Evolutionary conservation across 306 rosid species (phyloP).

Genomic region (Cajanus cajan): DNA sequence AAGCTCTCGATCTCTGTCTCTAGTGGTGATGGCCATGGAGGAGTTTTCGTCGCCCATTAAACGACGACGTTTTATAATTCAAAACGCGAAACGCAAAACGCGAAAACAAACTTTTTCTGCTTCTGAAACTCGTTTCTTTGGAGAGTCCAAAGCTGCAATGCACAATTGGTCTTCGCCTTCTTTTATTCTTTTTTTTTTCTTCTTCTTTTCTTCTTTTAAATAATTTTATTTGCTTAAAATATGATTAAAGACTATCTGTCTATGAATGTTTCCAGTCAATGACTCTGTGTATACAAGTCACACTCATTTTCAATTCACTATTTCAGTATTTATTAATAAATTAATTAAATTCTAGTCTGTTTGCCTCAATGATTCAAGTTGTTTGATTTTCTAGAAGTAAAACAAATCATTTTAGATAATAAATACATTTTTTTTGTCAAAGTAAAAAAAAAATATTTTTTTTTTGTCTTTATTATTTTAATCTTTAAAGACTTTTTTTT

Average conservation of each 20-base stretch:
- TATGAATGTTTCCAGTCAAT: neutral
- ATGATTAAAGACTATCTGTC: neutral
- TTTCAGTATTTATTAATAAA: too few species aligned
- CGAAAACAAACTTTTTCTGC: neutral
- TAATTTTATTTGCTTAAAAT: neutral
- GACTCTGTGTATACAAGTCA: neutral
- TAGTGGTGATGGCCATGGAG: constrained; percentile 48
- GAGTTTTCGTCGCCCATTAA: constrained; percentile 73
- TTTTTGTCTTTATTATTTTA: too few species aligned
- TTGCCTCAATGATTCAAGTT: too few species aligned
- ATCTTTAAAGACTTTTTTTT: too few species aligned
- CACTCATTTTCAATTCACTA: too few species aligned
- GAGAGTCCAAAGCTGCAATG: neutral
- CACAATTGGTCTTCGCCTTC: neutral
- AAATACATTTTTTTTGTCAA: too few species aligned
- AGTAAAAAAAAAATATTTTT: too few species aligned
- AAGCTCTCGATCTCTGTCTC: constrained; percentile 89
- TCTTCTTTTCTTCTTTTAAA: neutral
- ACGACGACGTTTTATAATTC: constrained; percentile 39
- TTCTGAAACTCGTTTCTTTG: neutral
- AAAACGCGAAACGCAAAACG: neutral
- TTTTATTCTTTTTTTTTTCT: neutral
- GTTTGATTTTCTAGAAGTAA: too few species aligned
- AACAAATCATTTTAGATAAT: too few species aligned
- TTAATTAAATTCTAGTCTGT: too few species aligned